A percentile compares a stretch with the other conserved stretches of the same genome.
Conservation (phyloP, 768 basidiomycete genomes). For the Podaxis rugospora region DNA sequence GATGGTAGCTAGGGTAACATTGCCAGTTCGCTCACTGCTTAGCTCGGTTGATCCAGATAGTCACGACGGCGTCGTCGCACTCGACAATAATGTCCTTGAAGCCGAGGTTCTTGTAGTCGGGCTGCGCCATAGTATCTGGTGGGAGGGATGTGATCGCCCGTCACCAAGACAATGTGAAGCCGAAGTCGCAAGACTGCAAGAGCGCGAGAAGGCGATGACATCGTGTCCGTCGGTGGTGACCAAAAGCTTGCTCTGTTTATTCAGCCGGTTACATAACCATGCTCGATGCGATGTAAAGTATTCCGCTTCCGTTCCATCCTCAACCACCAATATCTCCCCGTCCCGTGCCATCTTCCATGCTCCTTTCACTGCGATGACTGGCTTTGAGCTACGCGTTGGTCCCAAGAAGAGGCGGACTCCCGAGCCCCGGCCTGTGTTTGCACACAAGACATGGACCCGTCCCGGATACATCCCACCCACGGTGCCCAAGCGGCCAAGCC, state of each 20-base stretch:
- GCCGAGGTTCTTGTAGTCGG: slow-evolving; percentile 30
- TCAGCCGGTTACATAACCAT: background rate
- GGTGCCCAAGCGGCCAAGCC: background rate
- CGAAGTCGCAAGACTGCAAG: background rate
- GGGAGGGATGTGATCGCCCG: background rate
- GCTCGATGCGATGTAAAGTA: background rate
- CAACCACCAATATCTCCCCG: background rate
- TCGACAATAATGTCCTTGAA: slow-evolving; percentile 39
- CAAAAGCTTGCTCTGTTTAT: no score
- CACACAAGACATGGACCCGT: slow-evolving; percentile 18
- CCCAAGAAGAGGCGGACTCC: slow-evolving; percentile 6
- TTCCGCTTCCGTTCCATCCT: background rate
- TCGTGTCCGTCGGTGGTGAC: background rate
- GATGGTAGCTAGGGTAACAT: background rate
- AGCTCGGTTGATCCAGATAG: slow-evolving; percentile 42
- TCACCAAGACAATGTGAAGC: background rate
- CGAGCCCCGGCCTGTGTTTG: slow-evolving; percentile 1
- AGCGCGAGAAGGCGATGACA: background rate
- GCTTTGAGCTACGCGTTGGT: slow-evolving; percentile 18
- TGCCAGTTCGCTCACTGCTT: slow-evolving; percentile 31
- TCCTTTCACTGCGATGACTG: slow-evolving; percentile 14
- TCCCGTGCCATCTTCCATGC: background rate
- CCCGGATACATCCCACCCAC: slow-evolving; percentile 12
- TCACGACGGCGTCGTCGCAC: slow-evolving; percentile 38
- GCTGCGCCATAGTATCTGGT: slow-evolving; percentile 21